Conservation (phyloP, 2,329 filamentous ascomycete genomes). For the Trichoderma hamatum region DNA sequence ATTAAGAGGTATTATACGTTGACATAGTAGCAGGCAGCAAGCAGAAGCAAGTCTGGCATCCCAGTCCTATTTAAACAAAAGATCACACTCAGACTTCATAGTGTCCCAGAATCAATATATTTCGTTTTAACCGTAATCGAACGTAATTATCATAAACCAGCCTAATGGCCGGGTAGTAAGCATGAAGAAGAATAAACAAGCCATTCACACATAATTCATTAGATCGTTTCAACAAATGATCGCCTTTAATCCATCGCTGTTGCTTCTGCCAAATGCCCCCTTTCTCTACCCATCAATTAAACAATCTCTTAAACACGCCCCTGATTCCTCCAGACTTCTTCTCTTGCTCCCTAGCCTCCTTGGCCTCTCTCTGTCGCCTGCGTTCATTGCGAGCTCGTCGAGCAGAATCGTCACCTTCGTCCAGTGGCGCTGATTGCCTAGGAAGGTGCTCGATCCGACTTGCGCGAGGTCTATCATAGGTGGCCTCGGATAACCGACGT, state of each 20-base stretch:
- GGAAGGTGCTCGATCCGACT: constrained; percentile 26
- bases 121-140: constrained; percentile 23
- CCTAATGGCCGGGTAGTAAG: constrained; percentile 16
- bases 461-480: constrained; percentile 29
- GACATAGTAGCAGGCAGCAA: neutral
- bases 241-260: constrained; percentile 17
- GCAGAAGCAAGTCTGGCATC: neutral
- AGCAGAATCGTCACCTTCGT: constrained; percentile 38
- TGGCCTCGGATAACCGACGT: constrained; percentile 29
- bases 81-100: neutral
- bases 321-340: constrained; percentile 42
- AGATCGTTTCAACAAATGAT: constrained; percentile 24
- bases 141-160: constrained; percentile 26
- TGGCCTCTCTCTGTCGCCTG: constrained; percentile 37
- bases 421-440: constrained; percentile 33
- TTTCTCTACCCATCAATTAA: constrained; percentile 33
- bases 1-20: neutral
- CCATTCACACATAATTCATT: constrained; percentile 28
- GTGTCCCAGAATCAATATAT: constrained; percentile 15
- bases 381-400: constrained; percentile 41
- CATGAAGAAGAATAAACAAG: constrained; percentile 24
- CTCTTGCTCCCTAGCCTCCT: constrained; percentile 35
- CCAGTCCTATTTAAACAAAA: neutral
- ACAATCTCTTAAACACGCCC: constrained; percentile 44
- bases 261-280: neutral